These are phyloP conservation scores for Yamadazyma tumulicola DNA, from an alignment of 805 yeast species.

Conservation along the genomic window DNA sequence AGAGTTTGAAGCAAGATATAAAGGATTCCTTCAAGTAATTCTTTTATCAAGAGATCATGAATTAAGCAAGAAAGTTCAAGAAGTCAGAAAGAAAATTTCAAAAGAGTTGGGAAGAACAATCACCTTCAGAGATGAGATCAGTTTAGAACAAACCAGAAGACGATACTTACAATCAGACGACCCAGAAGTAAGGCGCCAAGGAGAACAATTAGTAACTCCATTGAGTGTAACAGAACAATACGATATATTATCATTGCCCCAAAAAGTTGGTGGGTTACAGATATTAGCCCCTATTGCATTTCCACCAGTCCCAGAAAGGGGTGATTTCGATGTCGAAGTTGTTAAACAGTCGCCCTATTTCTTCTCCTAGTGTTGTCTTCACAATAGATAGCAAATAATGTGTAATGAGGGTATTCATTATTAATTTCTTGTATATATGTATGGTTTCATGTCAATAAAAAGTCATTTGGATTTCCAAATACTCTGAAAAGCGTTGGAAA, in stretches of 20 bases:
- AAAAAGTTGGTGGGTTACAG: slow-evolving; percentile 25
- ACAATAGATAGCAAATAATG: neutral
- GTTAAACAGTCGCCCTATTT: slow-evolving; percentile 77
- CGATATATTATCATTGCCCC: slow-evolving; percentile 17
- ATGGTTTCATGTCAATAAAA: neutral
- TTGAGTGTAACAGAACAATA: slow-evolving; percentile 49
- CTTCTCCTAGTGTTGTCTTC: slow-evolving; percentile 42
- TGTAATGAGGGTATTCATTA: too few species aligned
- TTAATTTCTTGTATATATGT: slow-evolving; percentile 3
- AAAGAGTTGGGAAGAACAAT: slow-evolving; percentile 50
- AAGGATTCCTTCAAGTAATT: slow-evolving; percentile 60
- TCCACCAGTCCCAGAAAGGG: slow-evolving; percentile 75
- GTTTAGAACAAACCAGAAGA: slow-evolving; percentile 63
- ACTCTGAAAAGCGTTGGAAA: too few species aligned
- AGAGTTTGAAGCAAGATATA: slow-evolving; percentile 81
- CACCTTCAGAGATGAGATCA: slow-evolving; percentile 70
- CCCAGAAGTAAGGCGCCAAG: slow-evolving; percentile 46
- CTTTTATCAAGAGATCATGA: slow-evolving; percentile 50
- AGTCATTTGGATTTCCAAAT: too few species aligned
- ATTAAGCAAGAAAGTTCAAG: slow-evolving; percentile 47
- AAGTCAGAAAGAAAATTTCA: slow-evolving; percentile 47
- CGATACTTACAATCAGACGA: slow-evolving; percentile 50
- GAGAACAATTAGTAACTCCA: slow-evolving; percentile 62
- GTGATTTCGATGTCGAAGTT: slow-evolving; percentile 74
- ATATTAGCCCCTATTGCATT: slow-evolving; percentile 65